Base-by-base conservation (phyloP, 2,329 filamentous ascomycete species). In the Penicillium carneum region DNA sequence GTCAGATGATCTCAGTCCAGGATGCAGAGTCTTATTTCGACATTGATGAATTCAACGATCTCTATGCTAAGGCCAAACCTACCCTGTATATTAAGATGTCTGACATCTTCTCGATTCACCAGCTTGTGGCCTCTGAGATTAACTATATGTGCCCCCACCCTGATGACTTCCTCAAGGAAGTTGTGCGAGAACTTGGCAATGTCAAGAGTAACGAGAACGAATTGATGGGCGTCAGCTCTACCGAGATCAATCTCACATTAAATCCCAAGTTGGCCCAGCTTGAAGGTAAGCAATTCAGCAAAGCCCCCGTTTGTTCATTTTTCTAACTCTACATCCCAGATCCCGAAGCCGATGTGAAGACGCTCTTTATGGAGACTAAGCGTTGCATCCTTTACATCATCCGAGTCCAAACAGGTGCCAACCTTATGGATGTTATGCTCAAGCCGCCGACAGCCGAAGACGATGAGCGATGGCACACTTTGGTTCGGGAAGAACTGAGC, bases 51-150 rank as follows among this genome's bases (percentile, higher is more conserved):
- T 99, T 95, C 86, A 98, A 97, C 75, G 95, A 99, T 73, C 85
- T 99, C 7, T 98, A 98, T 74, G 91, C 94, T 59, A 93, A 96
- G 76, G 95, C 93, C 66, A 97, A 97, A 78, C 95, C 95, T 7
- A 98, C 94, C 0, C 84, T 99, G n/a, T 99, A 98, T 81, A 97
- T 99, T 82, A 99, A 99, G 81, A 94, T 99, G 87, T 87, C 91
- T 16, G 95, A 99, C 76, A 93, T 99, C 59, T 98, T 99, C 76
- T 91, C 94, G 50, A 94, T 99, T 61, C 96, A 99, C 79, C 92
- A 90, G 65, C 84, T 98, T 23, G 86, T 98, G 57, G 89, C 92
- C 3, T 84, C 88, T 26, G 92, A 98, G 69, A 86, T 97, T 50
- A 82, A 88, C 5, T 83, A 84, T 59, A 88, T 98, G 63, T 96